Evolutionary conservation across 257 asterid genomes (phyloP).

Genomic region (Dorcoceras hygrometricum): DNA sequence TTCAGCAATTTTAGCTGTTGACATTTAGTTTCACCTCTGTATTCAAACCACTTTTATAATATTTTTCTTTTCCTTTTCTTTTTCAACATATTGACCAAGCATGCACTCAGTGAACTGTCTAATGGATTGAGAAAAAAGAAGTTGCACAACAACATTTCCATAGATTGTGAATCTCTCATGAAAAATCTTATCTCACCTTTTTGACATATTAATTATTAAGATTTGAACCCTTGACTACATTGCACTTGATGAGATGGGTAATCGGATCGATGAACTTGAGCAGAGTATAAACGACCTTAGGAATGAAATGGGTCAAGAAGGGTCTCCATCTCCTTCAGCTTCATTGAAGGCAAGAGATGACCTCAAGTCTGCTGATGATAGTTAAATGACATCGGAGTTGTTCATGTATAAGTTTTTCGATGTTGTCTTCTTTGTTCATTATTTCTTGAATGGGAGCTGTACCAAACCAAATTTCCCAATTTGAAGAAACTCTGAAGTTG

Average conservation of each 20-base stretch:
- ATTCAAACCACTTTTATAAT: not conserved
- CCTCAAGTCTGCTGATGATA: conserved; percentile 47
- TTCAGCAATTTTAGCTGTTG: not conserved
- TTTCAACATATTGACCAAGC: not conserved
- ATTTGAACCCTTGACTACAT: conserved; percentile 41
- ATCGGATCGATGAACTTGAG: conserved; percentile 81
- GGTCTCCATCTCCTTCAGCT: conserved; percentile 71
- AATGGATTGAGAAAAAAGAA: not conserved
- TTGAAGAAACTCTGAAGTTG: not conserved
- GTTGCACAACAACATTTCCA: not conserved
- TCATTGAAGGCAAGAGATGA: conserved; percentile 51
- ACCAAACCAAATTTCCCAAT: conserved; percentile 9
- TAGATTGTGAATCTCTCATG: not conserved
- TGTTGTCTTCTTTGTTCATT: conserved; percentile 20
- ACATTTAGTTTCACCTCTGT: not conserved
- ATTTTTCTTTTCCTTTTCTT: not conserved
- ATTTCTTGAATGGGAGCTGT: conserved; percentile 12
- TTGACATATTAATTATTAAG: not conserved
- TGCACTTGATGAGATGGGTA: conserved; percentile 93
- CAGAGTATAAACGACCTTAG: conserved; percentile 92
- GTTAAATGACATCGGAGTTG: conserved; percentile 28
- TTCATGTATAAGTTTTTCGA: conserved; percentile 4
- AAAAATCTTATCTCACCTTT: not conserved
- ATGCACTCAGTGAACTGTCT: not conserved
- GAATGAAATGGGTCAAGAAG: conserved; percentile 85